A percentile compares a stretch with the other conserved stretches of the same genome.
These are phyloP conservation scores for Xylaria sp. DNA, from an alignment of 2,329 filamentous ascomycete species.

Conservation along the genomic window DNA sequence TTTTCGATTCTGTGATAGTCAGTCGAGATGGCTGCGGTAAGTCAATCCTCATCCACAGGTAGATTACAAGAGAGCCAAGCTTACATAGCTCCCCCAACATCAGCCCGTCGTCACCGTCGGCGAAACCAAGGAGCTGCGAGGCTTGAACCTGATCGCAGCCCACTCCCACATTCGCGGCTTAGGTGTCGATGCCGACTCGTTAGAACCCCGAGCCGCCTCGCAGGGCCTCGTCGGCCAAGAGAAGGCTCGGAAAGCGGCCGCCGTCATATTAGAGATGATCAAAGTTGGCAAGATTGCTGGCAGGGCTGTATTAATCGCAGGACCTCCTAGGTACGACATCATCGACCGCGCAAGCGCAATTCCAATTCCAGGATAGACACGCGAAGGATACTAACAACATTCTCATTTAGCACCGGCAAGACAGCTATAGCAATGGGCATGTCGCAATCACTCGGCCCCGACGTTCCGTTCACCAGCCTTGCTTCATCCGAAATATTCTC, in stretches of 20 bases:
- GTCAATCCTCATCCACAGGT: slow-evolving; percentile 42
- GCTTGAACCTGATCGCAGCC: slow-evolving; percentile 95
- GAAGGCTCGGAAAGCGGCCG: slow-evolving; percentile 95
- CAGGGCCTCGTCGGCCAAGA: slow-evolving; percentile 96
- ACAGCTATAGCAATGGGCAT: slow-evolving; percentile 99
- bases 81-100: slow-evolving; percentile 37
- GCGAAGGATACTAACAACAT: slow-evolving; percentile 33
- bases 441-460: slow-evolving; percentile 92
- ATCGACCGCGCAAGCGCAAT: background rate
- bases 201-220: slow-evolving; percentile 85
- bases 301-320: slow-evolving; percentile 91
- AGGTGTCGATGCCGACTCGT: slow-evolving; percentile 88
- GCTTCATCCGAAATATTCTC: slow-evolving; percentile 98
- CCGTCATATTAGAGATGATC: slow-evolving; percentile 97
- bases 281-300: slow-evolving; percentile 99
- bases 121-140: slow-evolving; percentile 94
- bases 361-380: background rate
- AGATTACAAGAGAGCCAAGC: slow-evolving; percentile 20
- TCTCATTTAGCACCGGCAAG: slow-evolving; percentile 81
- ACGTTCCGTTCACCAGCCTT: slow-evolving; percentile 96
- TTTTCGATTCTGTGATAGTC: background rate
- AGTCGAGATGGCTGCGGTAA: slow-evolving; percentile 63
- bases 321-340: slow-evolving; percentile 76
- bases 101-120: slow-evolving; percentile 80
- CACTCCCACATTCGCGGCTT: slow-evolving; percentile 98